phyloP scores from a whole-genome alignment of 1,284 basidiomycete genomes.

The Puccinia novopanici region DNA sequence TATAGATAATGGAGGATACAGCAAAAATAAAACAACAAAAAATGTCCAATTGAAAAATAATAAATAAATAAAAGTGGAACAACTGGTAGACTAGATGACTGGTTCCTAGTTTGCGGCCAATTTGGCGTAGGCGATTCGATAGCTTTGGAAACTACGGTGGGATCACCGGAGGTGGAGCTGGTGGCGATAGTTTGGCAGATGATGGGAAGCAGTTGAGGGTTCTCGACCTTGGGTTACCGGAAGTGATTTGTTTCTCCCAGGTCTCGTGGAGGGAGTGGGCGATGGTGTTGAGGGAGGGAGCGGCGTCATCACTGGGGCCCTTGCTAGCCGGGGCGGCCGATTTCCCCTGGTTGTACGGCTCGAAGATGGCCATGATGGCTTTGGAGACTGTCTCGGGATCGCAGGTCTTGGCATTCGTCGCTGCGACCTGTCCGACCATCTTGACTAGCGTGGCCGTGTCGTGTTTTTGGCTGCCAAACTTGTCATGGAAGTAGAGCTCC shows the following conservation, averaged over 20 bases:
- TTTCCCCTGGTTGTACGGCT: constrained; percentile 14
- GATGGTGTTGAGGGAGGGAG: background rate
- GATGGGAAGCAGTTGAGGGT: background rate
- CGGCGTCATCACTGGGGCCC: too few relatives aligned
- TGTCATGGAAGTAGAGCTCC: constrained; percentile 28
- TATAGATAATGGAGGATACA: too few relatives aligned
- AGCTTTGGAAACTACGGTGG: constrained; percentile 1
- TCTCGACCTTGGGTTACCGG: background rate
- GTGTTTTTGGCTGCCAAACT: background rate
- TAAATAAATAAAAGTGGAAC: too few relatives aligned
- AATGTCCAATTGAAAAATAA: too few relatives aligned
- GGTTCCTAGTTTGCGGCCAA: background rate
- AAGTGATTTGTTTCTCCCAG: constrained; percentile 7
- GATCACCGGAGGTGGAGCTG: constrained; percentile 16
- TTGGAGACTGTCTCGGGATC: constrained; percentile 24
- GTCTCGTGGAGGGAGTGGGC: constrained; percentile 8
- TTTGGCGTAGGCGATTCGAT: constrained; percentile 17
- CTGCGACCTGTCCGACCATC: constrained; percentile 29
- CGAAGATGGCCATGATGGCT: constrained; percentile 27
- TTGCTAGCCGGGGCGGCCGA: background rate
- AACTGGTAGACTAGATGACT: too few relatives aligned
- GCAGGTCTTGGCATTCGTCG: background rate
- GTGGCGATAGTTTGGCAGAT: background rate
- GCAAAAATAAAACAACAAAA: too few relatives aligned
- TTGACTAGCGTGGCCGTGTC: constrained; percentile 26